phyloP scores from a whole-genome alignment of 2,329 filamentous ascomycete species.

The Chaetomium sp. region DNA sequence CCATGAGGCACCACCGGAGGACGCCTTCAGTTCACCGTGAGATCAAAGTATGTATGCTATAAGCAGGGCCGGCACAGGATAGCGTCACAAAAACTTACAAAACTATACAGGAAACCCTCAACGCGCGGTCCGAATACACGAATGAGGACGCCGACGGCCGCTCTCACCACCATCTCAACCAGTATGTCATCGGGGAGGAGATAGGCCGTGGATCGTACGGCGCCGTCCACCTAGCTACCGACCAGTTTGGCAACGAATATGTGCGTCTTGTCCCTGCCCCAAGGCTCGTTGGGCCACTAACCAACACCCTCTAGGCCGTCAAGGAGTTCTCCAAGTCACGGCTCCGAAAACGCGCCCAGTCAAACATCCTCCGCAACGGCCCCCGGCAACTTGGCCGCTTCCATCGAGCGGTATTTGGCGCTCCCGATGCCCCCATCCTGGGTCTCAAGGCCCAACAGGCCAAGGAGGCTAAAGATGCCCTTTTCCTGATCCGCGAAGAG shows the following conservation, averaged over 20 bases:
- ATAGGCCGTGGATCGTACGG: constrained; percentile 97
- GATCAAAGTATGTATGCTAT: constrained; percentile 57
- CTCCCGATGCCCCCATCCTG: constrained; percentile 28
- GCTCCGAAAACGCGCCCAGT: constrained; percentile 85
- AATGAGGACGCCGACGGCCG: constrained; percentile 81
- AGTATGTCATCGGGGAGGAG: constrained; percentile 91
- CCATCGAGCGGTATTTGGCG: constrained; percentile 35
- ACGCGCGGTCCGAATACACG: constrained; percentile 83
- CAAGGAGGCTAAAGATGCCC: constrained; percentile 67
- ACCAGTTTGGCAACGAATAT: constrained; percentile 92
- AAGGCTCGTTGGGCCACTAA: not conserved
- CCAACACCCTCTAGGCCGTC: constrained; percentile 65
- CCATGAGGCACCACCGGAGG: constrained; percentile 59
- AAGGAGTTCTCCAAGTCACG: constrained; percentile 97
- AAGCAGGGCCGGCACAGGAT: too few relatives aligned
- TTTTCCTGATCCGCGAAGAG: constrained; percentile 90
- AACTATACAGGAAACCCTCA: constrained; percentile 74
- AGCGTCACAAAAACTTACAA: not conserved
- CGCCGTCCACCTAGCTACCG: constrained; percentile 83
- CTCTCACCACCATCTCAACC: constrained; percentile 86
- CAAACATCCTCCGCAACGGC: constrained; percentile 66
- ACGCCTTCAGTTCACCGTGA: constrained; percentile 60
- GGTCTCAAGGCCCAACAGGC: constrained; percentile 48
- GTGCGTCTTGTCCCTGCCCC: constrained; percentile 54
- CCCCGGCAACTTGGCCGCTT: constrained; percentile 27